Evolutionary conservation across 2,329 filamentous ascomycete genomes (phyloP), one percentile per base, ranked within the genome.

Genomic region (Sphaerulina musiva): DNA sequence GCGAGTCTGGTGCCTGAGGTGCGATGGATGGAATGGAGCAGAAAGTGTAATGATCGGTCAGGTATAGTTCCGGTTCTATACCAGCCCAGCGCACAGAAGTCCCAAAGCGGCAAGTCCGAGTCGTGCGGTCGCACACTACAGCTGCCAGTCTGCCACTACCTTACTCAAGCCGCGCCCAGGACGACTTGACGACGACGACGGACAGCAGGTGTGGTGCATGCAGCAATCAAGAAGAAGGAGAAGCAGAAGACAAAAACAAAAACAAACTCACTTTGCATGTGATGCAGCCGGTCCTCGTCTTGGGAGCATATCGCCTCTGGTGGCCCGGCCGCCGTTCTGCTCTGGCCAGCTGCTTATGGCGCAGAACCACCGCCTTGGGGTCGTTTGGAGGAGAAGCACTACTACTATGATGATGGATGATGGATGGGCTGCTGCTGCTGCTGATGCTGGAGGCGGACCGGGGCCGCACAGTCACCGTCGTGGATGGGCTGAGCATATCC

Each of bases 261-360:
- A 45, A 23, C 41, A 42, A 26, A 62, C 59, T 45, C 57, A 59
- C 59, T 62, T 56, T 62, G 54, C 59, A 62, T 46, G 59, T 62
- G 41, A 62, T 58, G 43, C 60, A 62, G 29, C 60, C 60, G 40
- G 58, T 59, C 14, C 60, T 53, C 17, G 60, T 62, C 51, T 62
- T 62, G 17, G 58, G 58, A 17, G 60, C 58, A 55, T 62, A 62
- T 51, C 60, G 44, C 41, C 60, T 50, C 45, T 62, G 58, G 23
- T 62, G 60, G 9, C 59, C 59, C 29, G 53, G 57, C 48, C 59
- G 50, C 43, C 58, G 48, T 50, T 62, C 59, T 40, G 54, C 39
- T 50, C 54, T 50, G 39, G 54, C 54, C 17, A 58, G 46, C 32
- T 60, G 59, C 52, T 59, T 55, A 26, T 53, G 36, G 26, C 44